A percentile compares a stretch with the other conserved stretches of the same genome.
These are phyloP conservation scores for Babesia ovis DNA, from an alignment of 169 alveolate species.

Conservation along the genomic window DNA sequence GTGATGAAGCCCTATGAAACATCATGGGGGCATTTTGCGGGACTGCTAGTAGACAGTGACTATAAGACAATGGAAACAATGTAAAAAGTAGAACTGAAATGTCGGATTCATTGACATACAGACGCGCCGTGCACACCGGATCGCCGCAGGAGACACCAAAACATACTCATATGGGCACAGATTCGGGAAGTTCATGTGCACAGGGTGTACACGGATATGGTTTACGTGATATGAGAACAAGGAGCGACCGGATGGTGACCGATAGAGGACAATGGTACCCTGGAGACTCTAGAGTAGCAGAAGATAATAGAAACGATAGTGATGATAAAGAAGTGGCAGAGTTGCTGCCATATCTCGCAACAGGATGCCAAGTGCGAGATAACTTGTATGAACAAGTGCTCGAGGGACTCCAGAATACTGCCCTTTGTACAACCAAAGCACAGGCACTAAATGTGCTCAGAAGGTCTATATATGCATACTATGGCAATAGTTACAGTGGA, in stretches of 20 bases:
- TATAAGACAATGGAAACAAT: too few species aligned
- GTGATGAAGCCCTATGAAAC: too few species aligned
- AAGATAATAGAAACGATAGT: not conserved
- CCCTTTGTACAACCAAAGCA: slow-evolving; percentile 3
- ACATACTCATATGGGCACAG: not conserved
- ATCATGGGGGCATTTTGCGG: too few species aligned
- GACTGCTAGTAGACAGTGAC: too few species aligned
- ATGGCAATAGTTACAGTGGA: slow-evolving; percentile 2
- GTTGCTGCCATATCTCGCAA: slow-evolving; percentile 33
- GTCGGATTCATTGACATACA: too few species aligned
- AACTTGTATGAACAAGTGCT: slow-evolving; percentile 37
- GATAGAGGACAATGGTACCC: not conserved
- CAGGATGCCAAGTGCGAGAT: slow-evolving; percentile 42
- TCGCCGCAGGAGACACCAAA: slow-evolving; percentile 1
- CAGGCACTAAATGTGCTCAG: slow-evolving; percentile 32
- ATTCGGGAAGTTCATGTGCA: not conserved
- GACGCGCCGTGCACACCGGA: not conserved
- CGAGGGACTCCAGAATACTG: slow-evolving; percentile 24
- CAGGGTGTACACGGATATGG: not conserved
- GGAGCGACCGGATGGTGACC: slow-evolving; percentile 7
- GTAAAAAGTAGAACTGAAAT: too few species aligned
- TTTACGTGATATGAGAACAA: not conserved
- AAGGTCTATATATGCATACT: slow-evolving; percentile 36
- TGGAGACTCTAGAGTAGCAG: not conserved
- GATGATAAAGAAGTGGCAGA: slow-evolving; percentile 19